These are phyloP conservation scores for Linnemannia exigua DNA, from an alignment of 192 early-diverging fungal genomes.

Conservation along the genomic window DNA sequence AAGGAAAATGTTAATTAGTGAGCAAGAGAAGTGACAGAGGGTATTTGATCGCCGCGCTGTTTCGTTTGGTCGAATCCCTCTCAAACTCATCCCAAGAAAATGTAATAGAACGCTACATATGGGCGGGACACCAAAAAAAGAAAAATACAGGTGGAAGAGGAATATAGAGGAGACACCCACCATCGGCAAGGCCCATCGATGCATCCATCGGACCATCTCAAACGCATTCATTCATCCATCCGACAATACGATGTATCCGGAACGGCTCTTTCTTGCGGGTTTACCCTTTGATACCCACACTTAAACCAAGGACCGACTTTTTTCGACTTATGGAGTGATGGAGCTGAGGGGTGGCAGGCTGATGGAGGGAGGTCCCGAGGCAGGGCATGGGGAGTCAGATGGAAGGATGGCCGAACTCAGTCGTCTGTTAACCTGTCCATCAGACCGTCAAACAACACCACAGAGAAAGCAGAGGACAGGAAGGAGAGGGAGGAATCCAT, in stretches of 20 bases:
- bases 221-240: conserved; percentile 9
- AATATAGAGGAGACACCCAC: neutral
- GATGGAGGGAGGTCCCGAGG: neutral
- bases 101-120: conserved; percentile 26
- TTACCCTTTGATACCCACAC: neutral
- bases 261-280: neutral
- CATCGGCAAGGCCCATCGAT: conserved; percentile 11
- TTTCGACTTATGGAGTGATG: neutral
- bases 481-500: conserved; percentile 8
- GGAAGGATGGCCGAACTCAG: neutral
- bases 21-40: neutral
- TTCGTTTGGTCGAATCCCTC: conserved; percentile 25
- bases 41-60: conserved; percentile 14
- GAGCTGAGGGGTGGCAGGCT: neutral
- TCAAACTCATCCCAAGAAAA: conserved; percentile 52
- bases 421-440: neutral
- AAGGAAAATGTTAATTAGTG: neutral
- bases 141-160: neutral
- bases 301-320: neutral
- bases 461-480: neutral
- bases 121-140: neutral
- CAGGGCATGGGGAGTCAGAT: neutral
- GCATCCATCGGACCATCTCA: conserved; percentile 27
- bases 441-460: neutral
- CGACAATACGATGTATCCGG: neutral